Base-by-base conservation (phyloP, 257 asterid genomes). In the Solanum pennellii region DNA sequence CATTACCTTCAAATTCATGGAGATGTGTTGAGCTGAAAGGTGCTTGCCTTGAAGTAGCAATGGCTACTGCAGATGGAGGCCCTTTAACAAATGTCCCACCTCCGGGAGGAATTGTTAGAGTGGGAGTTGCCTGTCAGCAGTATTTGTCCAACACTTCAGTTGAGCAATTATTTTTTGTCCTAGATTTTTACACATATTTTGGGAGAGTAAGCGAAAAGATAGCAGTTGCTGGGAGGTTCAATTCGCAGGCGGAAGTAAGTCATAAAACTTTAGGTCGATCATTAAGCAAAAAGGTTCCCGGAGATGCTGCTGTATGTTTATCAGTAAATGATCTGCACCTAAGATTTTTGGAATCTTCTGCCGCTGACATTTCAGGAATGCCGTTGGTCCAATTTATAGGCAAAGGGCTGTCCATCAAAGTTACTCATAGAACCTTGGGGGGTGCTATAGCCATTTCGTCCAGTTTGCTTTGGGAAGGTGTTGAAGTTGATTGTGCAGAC, bases 41-140 rank as follows among this genome's bases (percentile, higher is more conserved):
- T 47, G 47, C 91, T 84, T 89, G 95, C 91, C 87, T 96, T 91
- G 98, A 97, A 89, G 91, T 94, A 88, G 99, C 99, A n/a, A 96
- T 97, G 98, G 98, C 92, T 91, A 95, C 99, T 89, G 95, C 98
- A 68, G 99, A 97, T 92, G 99, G 99, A 83, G 94, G 93, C 85
- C 98, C 99, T 83, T 89, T 97, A 91, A 92, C 93, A 87, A 88
- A 74, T 80, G 89, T 96, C 88, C 99, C 99, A 62, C 99, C 99
- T 87, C 96, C 98, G 8, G 98, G 98, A 62, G 99, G 99, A 83
- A 86, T 97, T 82, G 97, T 97, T 83, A 93, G 99, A 91, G 87
- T 96, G 76, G 99, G 98, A 87, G 90, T 97, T 91, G 93, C 99
- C 87, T 95, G 96, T 92, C 94, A 93, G 90, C 98, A 93, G 82